A percentile compares a stretch with the other conserved stretches of the same genome.
Evolutionary conservation across 208 protist genomes (phyloP).

Genomic region (Phytomonas sp.): DNA sequence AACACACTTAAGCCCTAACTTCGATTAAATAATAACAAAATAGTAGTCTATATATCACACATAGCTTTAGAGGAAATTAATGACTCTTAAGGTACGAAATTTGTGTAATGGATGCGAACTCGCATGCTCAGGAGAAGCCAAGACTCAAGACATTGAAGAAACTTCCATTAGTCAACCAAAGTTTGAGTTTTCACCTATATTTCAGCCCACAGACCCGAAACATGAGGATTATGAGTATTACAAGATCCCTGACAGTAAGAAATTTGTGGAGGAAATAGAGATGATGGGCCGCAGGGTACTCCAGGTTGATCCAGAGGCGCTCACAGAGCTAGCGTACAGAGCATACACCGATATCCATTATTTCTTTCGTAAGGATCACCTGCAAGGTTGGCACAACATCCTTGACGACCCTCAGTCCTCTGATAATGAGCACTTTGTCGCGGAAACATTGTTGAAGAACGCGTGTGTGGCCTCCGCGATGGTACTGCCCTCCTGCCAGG

Average conservation of each 20-base stretch:
- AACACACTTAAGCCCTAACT: constrained; percentile 1
- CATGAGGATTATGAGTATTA: constrained; percentile 81
- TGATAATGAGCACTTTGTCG: constrained; percentile 95
- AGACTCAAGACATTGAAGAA: constrained; percentile 72
- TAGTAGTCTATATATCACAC: constrained; percentile 7
- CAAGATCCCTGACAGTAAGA: constrained; percentile 66
- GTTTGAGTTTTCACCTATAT: constrained; percentile 81
- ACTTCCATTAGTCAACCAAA: constrained; percentile 24
- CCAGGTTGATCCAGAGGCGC: constrained; percentile 87
- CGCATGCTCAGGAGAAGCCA: constrained; percentile 27
- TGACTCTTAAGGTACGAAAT: background rate
- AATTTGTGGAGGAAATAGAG: constrained; percentile 74
- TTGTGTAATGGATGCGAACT: constrained; percentile 73
- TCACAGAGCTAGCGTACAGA: constrained; percentile 76
- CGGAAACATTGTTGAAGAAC: constrained; percentile 94
- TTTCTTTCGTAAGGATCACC: constrained; percentile 93
- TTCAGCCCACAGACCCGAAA: constrained; percentile 71
- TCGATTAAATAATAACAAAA: constrained; percentile 1
- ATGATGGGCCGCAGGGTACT: constrained; percentile 68
- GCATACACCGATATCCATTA: constrained; percentile 93
- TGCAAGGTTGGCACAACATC: constrained; percentile 91
- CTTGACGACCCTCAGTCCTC: constrained; percentile 94
- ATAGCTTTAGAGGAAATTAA: background rate
- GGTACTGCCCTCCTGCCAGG: constrained; percentile 92
- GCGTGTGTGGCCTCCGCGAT: constrained; percentile 90